Percentiles rank a stretch among this genome's conserved stretches.
Conservation (phyloP, 2,329 filamentous ascomycete genomes). For the Epichloe brachyelytri region DNA sequence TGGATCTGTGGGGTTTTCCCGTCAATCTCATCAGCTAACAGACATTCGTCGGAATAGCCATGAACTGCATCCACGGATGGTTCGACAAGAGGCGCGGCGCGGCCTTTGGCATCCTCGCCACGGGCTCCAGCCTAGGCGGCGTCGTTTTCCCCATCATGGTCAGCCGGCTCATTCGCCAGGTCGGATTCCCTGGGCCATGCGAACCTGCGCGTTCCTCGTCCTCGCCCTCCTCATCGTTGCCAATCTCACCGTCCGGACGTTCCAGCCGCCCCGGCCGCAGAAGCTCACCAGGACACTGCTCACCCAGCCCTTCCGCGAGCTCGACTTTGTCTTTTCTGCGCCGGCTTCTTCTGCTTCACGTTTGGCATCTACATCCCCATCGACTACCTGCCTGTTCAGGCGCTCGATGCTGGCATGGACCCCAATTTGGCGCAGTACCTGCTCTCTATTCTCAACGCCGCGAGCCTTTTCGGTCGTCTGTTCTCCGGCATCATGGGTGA, state of each 20-base stretch:
- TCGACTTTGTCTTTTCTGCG: conserved; percentile 14
- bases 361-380: conserved; percentile 22
- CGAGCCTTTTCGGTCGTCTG: conserved; percentile 24
- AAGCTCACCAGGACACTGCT: conserved; percentile 8
- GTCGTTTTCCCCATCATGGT: conserved; percentile 23
- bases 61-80: conserved; percentile 13
- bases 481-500: conserved; percentile 22
- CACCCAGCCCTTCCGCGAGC: conserved; percentile 18
- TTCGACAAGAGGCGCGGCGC: conserved; percentile 13
- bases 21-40: neutral
- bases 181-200: conserved; percentile 22
- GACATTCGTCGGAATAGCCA: conserved; percentile 3
- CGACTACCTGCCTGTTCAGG: conserved; percentile 15
- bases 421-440: conserved; percentile 20
- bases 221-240: conserved; percentile 18
- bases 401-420: conserved; percentile 11
- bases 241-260: conserved; percentile 14
- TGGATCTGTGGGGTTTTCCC: neutral
- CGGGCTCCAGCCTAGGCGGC: conserved; percentile 19
- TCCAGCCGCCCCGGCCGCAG: conserved; percentile 10
- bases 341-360: conserved; percentile 17
- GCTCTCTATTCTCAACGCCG: conserved; percentile 26
- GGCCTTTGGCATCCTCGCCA: conserved; percentile 14
- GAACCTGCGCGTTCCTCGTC: conserved; percentile 14
- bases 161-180: conserved; percentile 14